These are phyloP conservation scores for Pythium dissimile DNA, from an alignment of 352 stramenopile genomes.

Conservation along the genomic window DNA sequence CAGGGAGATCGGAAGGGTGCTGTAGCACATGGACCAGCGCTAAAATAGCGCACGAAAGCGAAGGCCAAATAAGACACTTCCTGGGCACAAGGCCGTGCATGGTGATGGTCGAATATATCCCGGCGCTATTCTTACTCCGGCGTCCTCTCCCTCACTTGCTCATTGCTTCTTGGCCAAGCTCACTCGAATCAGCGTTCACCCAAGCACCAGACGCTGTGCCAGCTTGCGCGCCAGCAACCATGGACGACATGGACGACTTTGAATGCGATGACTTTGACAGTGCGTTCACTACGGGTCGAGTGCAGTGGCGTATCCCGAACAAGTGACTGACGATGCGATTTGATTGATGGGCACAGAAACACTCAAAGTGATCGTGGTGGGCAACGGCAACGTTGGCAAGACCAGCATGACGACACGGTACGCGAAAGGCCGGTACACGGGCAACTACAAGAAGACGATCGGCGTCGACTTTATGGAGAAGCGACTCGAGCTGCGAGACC, in stretches of 20 bases:
- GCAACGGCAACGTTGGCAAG: constrained; percentile 84
- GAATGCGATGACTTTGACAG: constrained; percentile 77
- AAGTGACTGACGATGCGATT: background rate
- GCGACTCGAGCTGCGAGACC: constrained; percentile 56
- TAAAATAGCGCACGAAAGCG: no score
- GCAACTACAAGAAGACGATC: constrained; percentile 85
- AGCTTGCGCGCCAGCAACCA: constrained; percentile 8
- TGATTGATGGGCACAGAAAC: constrained; percentile 35
- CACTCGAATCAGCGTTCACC: background rate
- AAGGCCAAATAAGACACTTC: no score
- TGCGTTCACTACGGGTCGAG: constrained; percentile 18
- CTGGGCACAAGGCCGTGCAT: no score
- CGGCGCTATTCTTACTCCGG: no score
- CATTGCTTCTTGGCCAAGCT: background rate
- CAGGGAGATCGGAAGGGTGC: no score
- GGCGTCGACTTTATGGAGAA: constrained; percentile 86
- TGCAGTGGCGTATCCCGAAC: background rate
- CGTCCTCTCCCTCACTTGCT: no score
- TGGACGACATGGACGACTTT: constrained; percentile 37
- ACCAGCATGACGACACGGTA: constrained; percentile 80
- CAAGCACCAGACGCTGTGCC: background rate
- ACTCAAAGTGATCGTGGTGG: constrained; percentile 80
- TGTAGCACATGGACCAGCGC: no score
- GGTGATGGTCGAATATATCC: no score
- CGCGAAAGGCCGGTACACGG: constrained; percentile 72